These are phyloP conservation scores for Vanrija pseudolonga DNA, from an alignment of 1,284 basidiomycete genomes.

Conservation along the genomic window DNA sequence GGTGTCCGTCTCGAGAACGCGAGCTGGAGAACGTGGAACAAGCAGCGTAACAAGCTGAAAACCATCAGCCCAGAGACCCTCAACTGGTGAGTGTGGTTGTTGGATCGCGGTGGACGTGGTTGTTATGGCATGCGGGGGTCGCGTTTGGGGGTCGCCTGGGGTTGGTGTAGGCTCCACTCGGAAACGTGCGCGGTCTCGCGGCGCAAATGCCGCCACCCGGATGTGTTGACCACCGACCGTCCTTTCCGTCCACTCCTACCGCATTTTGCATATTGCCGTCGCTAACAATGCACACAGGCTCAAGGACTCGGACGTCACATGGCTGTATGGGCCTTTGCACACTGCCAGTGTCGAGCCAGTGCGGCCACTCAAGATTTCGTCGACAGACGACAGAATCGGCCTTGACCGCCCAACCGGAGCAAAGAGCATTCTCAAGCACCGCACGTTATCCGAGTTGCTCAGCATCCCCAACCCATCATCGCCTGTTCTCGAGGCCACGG, in stretches of 20 bases:
- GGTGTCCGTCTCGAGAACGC: slow-evolving; percentile 95
- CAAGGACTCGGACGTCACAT: slow-evolving; percentile 98
- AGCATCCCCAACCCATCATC: slow-evolving; percentile 51
- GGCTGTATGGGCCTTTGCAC: slow-evolving; percentile 96
- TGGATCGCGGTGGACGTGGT: not conserved
- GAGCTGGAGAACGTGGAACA: slow-evolving; percentile 98
- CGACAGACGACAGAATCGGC: slow-evolving; percentile 55
- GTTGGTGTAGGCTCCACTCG: not conserved
- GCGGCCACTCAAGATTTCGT: slow-evolving; percentile 54
- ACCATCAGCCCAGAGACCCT: slow-evolving; percentile 95
- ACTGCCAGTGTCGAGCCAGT: slow-evolving; percentile 69
- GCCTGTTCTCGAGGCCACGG: slow-evolving; percentile 38
- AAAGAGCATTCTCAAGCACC: slow-evolving; percentile 95
- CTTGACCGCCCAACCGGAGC: slow-evolving; percentile 52
- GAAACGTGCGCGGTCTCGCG: slow-evolving; percentile 11
- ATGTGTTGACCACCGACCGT: slow-evolving; percentile 1
- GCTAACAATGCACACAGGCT: slow-evolving; percentile 61
- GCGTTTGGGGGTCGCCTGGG: not conserved
- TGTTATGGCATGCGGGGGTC: too few relatives aligned
- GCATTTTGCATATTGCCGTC: not conserved
- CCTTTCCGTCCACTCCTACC: not conserved
- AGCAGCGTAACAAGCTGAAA: slow-evolving; percentile 93
- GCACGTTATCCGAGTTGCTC: slow-evolving; percentile 87
- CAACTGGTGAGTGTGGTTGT: slow-evolving; percentile 82
- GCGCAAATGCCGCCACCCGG: slow-evolving; percentile 5